Base-by-base conservation (phyloP, 176 grass and related monocot species). In the Oryza coarctata region DNA sequence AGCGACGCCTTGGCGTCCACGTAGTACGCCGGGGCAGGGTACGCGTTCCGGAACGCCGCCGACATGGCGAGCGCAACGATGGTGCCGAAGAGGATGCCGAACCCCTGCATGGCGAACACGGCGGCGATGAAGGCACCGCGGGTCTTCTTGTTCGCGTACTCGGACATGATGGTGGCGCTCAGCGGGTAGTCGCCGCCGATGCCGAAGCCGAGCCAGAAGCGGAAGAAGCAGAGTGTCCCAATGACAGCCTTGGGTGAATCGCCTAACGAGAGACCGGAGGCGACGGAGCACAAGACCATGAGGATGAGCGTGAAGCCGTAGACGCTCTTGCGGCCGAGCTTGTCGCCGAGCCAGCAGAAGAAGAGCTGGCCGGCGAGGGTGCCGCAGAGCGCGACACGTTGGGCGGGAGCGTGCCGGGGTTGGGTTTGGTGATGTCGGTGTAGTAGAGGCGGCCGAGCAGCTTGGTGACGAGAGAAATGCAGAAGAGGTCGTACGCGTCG, bases 121-220 rank as follows among this genome's bases (percentile, higher is more conserved):
- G 91, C 94, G 1, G 94, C 91, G 78, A 97, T 94, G 87, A 94
- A 97, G 25, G 94, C 73, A 4, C 91, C 91, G 18, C 94, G 91
- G 14, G 94, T 97, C 29, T 61, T 77, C 80, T 96, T 96, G 83
- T 91, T 94, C 6, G 93, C 93, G 68, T 94, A 94, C 81, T 94
- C 93, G 0, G 92, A 91, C 92, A 92, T 92, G 75, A 94, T 94
- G 30, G 92, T 94, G 15, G 89, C 92, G 5, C 73, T 77, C 1
- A 93, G 81, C 1, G 91, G 91, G 71, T 97, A 93, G 73, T 97
- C 91, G 5, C 90, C 94, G 28, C 91, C 94, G 66, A 97, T 66
- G 35, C 94, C 94, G 82, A 97, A 93, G 27, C 94, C 94, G 13
- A 97, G 88, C 94, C 90, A 97, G 83, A 97, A 97, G 3, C 86